phyloP scores from a whole-genome alignment of 257 asterid genomes.

The Solanum corneliomulleri region DNA sequence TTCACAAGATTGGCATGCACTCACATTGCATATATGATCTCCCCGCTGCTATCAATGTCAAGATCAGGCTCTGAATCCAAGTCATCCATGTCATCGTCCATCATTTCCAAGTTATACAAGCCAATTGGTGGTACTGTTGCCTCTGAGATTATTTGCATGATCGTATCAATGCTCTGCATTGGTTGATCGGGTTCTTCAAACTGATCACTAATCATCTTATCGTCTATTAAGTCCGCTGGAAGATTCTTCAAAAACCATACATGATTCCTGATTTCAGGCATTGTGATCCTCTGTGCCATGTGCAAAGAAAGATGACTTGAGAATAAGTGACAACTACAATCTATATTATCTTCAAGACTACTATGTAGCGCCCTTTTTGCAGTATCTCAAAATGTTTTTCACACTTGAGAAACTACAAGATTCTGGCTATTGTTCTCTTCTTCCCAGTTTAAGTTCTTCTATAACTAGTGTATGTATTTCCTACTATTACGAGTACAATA shows the following conservation, averaged over 20 bases:
- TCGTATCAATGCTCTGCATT: slow-evolving; percentile 69
- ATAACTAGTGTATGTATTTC: background rate
- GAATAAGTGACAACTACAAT: background rate
- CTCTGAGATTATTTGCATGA: slow-evolving; percentile 87
- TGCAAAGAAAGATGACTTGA: background rate
- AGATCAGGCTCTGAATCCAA: slow-evolving; percentile 86
- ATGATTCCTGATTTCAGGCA: slow-evolving; percentile 63
- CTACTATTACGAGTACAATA: background rate
- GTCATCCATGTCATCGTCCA: slow-evolving; percentile 89
- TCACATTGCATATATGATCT: slow-evolving; percentile 78
- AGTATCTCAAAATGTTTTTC: background rate
- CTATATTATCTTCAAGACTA: background rate
- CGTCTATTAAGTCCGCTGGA: slow-evolving; percentile 85
- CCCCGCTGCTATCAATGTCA: slow-evolving; percentile 97
- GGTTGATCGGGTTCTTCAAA: slow-evolving; percentile 88
- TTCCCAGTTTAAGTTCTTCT: background rate
- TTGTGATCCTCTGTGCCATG: slow-evolving; percentile 64
- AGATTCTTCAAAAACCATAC: slow-evolving; percentile 82
- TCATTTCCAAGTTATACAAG: slow-evolving; percentile 47
- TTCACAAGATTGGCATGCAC: background rate
- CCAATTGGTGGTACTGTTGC: slow-evolving; percentile 94
- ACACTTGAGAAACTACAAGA: background rate
- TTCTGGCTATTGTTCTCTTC: background rate
- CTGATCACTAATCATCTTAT: slow-evolving; percentile 40
- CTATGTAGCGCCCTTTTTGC: background rate